These are phyloP conservation scores for Laguncularia racemosa DNA, from an alignment of 345 rosid species.

Conservation along the genomic window DNA sequence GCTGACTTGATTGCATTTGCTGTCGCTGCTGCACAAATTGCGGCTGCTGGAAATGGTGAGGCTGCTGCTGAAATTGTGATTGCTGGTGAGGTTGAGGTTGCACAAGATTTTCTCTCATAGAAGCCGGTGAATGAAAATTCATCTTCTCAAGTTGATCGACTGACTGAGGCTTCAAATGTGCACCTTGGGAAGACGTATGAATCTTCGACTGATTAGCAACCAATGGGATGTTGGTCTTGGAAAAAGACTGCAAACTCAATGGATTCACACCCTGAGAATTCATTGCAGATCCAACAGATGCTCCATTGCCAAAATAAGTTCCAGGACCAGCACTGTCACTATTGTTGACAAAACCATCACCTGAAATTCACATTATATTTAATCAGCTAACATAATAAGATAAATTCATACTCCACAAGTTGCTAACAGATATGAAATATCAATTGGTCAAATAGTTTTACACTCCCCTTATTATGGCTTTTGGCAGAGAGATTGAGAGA, in stretches of 20 bases:
- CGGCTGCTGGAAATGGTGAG: slow-evolving; percentile 48
- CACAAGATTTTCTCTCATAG: slow-evolving; percentile 41
- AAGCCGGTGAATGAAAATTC: slow-evolving; percentile 35
- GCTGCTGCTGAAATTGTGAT: slow-evolving; percentile 55
- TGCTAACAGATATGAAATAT: slow-evolving; percentile 4
- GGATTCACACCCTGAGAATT: slow-evolving; percentile 46
- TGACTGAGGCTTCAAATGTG: slow-evolving; percentile 30
- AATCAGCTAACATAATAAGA: neutral
- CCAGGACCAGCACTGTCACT: slow-evolving; percentile 58
- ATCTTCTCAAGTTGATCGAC: slow-evolving; percentile 47
- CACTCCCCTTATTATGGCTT: neutral
- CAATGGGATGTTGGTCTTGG: slow-evolving; percentile 43
- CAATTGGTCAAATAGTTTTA: neutral
- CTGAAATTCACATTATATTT: slow-evolving; percentile 25
- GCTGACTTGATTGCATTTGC: slow-evolving; percentile 57
- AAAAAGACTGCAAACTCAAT: slow-evolving; percentile 42
- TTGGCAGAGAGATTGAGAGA: neutral
- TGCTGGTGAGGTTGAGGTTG: slow-evolving; percentile 59
- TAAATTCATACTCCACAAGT: slow-evolving; percentile 10
- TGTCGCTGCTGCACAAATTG: slow-evolving; percentile 50
- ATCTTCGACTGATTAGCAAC: slow-evolving; percentile 43
- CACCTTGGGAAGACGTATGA: slow-evolving; percentile 41
- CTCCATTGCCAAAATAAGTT: slow-evolving; percentile 42
- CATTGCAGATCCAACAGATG: slow-evolving; percentile 40
- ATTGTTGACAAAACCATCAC: slow-evolving; percentile 58